Percentiles rank a stretch among this genome's conserved stretches.
These are phyloP conservation scores for Fonsecaea pedrosoi DNA, from an alignment of 2,329 filamentous ascomycete species.

Conservation along the genomic window DNA sequence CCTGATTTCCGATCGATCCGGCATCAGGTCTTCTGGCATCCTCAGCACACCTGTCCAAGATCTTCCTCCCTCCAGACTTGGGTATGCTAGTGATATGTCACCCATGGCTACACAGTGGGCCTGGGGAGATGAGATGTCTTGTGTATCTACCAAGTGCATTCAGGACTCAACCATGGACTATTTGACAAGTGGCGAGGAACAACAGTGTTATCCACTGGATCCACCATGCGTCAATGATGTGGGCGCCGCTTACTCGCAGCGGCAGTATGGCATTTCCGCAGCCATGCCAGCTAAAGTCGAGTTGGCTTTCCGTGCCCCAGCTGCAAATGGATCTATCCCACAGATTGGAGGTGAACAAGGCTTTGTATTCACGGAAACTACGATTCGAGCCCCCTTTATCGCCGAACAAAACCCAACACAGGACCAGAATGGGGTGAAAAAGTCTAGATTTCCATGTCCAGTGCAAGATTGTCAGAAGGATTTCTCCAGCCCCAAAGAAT, in stretches of 20 bases:
- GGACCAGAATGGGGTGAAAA: not conserved
- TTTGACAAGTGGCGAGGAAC: not conserved
- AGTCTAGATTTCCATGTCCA: constrained; percentile 4
- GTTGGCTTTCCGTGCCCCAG: not conserved
- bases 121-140: not conserved
- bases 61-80: too few relatives aligned
- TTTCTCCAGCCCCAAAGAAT: not conserved
- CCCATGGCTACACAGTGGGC: not conserved
- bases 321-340: not conserved
- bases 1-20: constrained; percentile 8
- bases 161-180: not conserved
- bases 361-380: too few relatives aligned
- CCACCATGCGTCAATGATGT: not conserved
- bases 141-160: not conserved
- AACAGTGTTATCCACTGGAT: not conserved
- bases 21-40: not conserved
- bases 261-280: not conserved
- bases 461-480: not conserved
- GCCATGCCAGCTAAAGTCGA: not conserved
- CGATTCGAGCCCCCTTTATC: not conserved
- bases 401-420: not conserved
- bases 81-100: not conserved
- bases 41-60: not conserved
- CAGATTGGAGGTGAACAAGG: not conserved
- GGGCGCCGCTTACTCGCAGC: not conserved